Conservation (phyloP, 2,329 filamentous ascomycete genomes). For the Hymenoscyphus fraxineus region DNA sequence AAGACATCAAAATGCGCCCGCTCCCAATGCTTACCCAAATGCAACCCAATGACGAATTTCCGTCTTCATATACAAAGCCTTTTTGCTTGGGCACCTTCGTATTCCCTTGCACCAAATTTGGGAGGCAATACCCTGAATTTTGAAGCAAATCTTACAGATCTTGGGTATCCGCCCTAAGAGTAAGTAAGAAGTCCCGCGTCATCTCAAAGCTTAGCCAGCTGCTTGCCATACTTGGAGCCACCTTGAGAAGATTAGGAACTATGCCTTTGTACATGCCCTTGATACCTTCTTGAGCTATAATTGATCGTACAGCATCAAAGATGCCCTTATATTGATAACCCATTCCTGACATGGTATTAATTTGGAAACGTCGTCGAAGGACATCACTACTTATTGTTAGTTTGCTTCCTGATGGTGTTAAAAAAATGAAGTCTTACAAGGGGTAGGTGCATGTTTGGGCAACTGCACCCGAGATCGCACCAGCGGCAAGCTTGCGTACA, state of each 20-base stretch:
- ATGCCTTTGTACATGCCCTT: conserved; percentile 93
- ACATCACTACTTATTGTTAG: conserved; percentile 64
- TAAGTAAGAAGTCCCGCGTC: conserved; percentile 79
- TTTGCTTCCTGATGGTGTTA: neutral
- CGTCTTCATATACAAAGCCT: conserved; percentile 31
- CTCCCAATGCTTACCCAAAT: conserved; percentile 32
- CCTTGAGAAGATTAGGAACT: conserved; percentile 90
- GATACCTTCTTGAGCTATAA: conserved; percentile 78
- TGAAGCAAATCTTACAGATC: conserved; percentile 21
- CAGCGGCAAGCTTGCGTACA: conserved; percentile 77
- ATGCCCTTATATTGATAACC: conserved; percentile 93
- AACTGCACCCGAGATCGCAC: conserved; percentile 91
- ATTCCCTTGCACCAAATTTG: neutral
- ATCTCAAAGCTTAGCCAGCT: conserved; percentile 98
- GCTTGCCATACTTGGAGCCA: conserved; percentile 96
- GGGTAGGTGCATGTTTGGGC: conserved; percentile 98
- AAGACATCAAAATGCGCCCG: conserved; percentile 25
- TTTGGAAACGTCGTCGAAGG: conserved; percentile 87
- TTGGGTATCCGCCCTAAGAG: conserved; percentile 45
- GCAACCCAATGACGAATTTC: conserved; percentile 19
- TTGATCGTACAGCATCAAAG: conserved; percentile 75
- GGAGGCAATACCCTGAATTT: neutral
- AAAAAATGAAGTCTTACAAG: conserved; percentile 60
- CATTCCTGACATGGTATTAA: conserved; percentile 99
- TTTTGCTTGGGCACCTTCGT: conserved; percentile 19